A percentile compares a stretch with the other conserved stretches of the same genome.
Evolutionary conservation across 495 filamentous ascomycete species (phyloP).

Genomic region (Aspergillus taichungensis): DNA sequence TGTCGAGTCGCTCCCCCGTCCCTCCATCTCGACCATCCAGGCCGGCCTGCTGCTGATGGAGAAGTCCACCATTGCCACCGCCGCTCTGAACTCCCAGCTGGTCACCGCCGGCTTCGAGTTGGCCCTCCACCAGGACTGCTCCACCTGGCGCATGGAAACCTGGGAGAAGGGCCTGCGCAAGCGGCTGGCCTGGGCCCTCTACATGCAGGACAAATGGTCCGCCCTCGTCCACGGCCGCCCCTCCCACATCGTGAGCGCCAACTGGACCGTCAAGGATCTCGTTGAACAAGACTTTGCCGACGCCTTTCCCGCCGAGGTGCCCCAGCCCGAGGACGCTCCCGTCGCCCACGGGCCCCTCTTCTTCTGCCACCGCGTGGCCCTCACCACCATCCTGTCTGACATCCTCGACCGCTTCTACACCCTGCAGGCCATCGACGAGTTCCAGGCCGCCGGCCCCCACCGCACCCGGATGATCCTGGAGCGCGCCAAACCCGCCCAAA

Average conservation of each 20-base stretch:
- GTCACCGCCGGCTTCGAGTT: conserved; percentile 48
- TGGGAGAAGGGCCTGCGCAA: conserved; percentile 49
- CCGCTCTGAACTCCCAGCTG: conserved; percentile 74
- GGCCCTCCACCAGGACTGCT: conserved; percentile 49
- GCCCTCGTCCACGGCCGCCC: conserved; percentile 48
- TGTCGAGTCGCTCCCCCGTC: conserved; percentile 66
- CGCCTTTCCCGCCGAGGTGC: conserved; percentile 22
- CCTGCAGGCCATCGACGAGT: conserved; percentile 44
- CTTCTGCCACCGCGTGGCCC: conserved; percentile 50
- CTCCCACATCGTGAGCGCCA: conserved; percentile 44
- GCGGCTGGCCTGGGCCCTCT: conserved; percentile 50
- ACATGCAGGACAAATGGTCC: conserved; percentile 55
- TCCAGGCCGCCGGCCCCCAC: conserved; percentile 39
- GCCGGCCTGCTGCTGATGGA: conserved; percentile 85
- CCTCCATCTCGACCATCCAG: conserved; percentile 90
- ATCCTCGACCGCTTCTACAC: conserved; percentile 56
- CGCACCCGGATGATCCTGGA: conserved; percentile 48
- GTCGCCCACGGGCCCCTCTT: conserved; percentile 40
- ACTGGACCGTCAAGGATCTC: conserved; percentile 49
- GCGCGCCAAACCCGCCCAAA: conserved; percentile 52
- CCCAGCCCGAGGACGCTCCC: conserved; percentile 26
- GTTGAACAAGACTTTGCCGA: conserved; percentile 44
- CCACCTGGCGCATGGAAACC: conserved; percentile 43
- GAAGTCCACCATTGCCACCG: conserved; percentile 75
- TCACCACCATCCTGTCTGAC: conserved; percentile 53